Conservation (phyloP, 306 rosid species). For the Rosa multiflora region DNA sequence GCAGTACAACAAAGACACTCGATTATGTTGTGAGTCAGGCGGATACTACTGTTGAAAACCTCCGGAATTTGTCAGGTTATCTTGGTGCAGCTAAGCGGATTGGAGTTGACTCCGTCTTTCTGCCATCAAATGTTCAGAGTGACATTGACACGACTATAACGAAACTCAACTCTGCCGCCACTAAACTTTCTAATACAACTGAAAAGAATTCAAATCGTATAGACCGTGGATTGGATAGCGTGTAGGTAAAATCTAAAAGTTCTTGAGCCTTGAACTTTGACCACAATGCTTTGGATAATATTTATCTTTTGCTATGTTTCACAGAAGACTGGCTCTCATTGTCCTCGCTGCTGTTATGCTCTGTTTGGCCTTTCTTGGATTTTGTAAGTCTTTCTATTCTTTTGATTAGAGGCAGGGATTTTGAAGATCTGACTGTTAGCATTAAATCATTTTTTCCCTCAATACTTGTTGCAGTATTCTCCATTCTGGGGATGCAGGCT, state of each 20-base stretch:
- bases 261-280: not conserved
- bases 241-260: constrained; percentile 36
- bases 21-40: constrained; percentile 63
- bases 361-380: constrained; percentile 78
- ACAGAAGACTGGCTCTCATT: constrained; percentile 76
- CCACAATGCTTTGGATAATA: not conserved
- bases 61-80: constrained; percentile 64
- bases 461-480: constrained; percentile 59
- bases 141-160: constrained; percentile 60
- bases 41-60: constrained; percentile 53
- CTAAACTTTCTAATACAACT: constrained; percentile 56
- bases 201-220: constrained; percentile 54
- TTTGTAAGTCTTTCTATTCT: constrained; percentile 55
- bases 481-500: constrained; percentile 72
- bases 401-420: constrained; percentile 14
- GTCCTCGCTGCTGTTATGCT: constrained; percentile 82
- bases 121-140: constrained; percentile 63
- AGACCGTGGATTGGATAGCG: constrained; percentile 54
- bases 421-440: not conserved
- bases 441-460: constrained; percentile 3
- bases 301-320: not conserved
- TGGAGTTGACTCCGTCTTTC: constrained; percentile 69
- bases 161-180: constrained; percentile 58
- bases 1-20: constrained; percentile 56
- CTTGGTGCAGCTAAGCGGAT: constrained; percentile 82